Evolutionary conservation across 345 rosid species (phyloP).

Genomic region (Nasturtium officinale): DNA sequence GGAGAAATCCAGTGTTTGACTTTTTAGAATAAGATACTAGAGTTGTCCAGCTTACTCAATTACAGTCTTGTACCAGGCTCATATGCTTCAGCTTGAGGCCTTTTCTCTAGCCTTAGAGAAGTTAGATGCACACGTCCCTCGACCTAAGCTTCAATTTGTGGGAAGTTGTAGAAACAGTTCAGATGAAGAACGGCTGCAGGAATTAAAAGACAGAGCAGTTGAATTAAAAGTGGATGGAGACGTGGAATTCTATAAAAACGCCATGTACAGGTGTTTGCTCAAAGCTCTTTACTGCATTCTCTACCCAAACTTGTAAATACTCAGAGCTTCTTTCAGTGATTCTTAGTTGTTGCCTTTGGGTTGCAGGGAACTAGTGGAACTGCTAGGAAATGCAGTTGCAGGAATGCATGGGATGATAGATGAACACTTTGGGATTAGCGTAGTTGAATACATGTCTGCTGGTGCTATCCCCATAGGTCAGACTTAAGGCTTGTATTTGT

Average conservation of each 20-base stretch:
- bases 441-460: slow-evolving; percentile 94
- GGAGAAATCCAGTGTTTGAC: slow-evolving; percentile 46
- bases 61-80: slow-evolving; percentile 68
- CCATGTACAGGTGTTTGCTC: slow-evolving; percentile 66
- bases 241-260: slow-evolving; percentile 76
- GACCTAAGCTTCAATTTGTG: slow-evolving; percentile 87
- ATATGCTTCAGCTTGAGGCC: slow-evolving; percentile 87
- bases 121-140: slow-evolving; percentile 53
- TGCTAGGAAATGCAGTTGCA: slow-evolving; percentile 72
- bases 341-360: neutral
- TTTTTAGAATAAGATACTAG: slow-evolving; percentile 43
- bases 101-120: slow-evolving; percentile 63
- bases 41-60: slow-evolving; percentile 41
- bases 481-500: slow-evolving; percentile 1
- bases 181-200: slow-evolving; percentile 82
- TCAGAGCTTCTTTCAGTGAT: slow-evolving; percentile 18
- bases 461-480: slow-evolving; percentile 94
- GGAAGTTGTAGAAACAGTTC: slow-evolving; percentile 90
- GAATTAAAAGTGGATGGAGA: slow-evolving; percentile 61
- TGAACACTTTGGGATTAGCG: slow-evolving; percentile 90
- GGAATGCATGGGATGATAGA: slow-evolving; percentile 87
- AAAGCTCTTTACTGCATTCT: slow-evolving; percentile 1
- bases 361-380: slow-evolving; percentile 74
- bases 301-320: neutral
- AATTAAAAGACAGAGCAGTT: slow-evolving; percentile 67